phyloP scores from a whole-genome alignment of 2,329 filamentous ascomycete species.

The Fusarium denticulatum region DNA sequence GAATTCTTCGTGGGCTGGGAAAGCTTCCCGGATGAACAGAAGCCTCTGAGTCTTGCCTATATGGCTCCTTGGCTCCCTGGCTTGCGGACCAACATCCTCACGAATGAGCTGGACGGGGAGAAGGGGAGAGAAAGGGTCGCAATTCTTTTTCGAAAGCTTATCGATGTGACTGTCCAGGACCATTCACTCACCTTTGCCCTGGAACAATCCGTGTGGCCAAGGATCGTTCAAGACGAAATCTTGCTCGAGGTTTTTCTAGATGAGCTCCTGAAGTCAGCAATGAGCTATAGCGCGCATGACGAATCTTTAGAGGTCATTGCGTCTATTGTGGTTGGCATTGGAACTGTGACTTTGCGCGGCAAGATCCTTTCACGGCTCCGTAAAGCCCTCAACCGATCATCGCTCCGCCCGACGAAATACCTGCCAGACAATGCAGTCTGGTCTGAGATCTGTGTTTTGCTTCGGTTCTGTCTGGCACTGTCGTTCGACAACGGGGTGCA shows the following conservation, averaged over 20 bases:
- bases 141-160: slow-evolving; percentile 70
- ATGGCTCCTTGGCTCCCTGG: slow-evolving; percentile 76
- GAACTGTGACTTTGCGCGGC: slow-evolving; percentile 71
- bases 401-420: slow-evolving; percentile 71
- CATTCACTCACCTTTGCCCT: slow-evolving; percentile 67
- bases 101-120: slow-evolving; percentile 69
- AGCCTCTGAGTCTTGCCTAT: slow-evolving; percentile 72
- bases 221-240: slow-evolving; percentile 71
- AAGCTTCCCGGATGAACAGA: slow-evolving; percentile 73
- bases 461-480: slow-evolving; percentile 72
- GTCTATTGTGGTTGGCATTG: slow-evolving; percentile 70
- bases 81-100: slow-evolving; percentile 67
- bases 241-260: slow-evolving; percentile 74
- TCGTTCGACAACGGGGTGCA: slow-evolving; percentile 76
- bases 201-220: slow-evolving; percentile 74
- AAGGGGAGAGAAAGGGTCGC: slow-evolving; percentile 74
- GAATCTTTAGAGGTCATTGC: slow-evolving; percentile 69
- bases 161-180: slow-evolving; percentile 71
- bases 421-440: slow-evolving; percentile 75
- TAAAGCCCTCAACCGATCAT: slow-evolving; percentile 74
- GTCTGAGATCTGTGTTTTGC: slow-evolving; percentile 73
- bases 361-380: slow-evolving; percentile 72
- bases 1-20: slow-evolving; percentile 80
- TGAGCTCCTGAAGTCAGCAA: slow-evolving; percentile 71
- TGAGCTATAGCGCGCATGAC: slow-evolving; percentile 66